These are phyloP conservation scores for Aspergillus floridensis DNA, from an alignment of 2,329 filamentous ascomycete genomes.

Conservation along the genomic window DNA sequence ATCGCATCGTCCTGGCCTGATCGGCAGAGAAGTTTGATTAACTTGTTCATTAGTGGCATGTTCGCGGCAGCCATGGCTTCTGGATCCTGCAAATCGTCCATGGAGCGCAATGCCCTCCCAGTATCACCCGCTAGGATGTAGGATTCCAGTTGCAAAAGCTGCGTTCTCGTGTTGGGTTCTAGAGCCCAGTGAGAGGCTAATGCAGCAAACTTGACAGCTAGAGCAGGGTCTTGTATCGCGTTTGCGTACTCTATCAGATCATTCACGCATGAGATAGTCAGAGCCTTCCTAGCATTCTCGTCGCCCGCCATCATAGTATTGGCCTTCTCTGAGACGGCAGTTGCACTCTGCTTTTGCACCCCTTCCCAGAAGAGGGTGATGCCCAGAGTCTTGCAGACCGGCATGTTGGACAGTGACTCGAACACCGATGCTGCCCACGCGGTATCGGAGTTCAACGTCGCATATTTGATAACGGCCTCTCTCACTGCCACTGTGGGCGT, in stretches of 20 bases:
- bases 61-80: slow-evolving; percentile 58
- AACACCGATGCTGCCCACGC: slow-evolving; percentile 64
- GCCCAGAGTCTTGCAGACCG: slow-evolving; percentile 64
- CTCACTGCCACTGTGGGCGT: slow-evolving; percentile 50
- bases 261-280: slow-evolving; percentile 74
- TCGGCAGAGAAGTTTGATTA: slow-evolving; percentile 67
- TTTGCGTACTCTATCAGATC: slow-evolving; percentile 70
- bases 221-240: slow-evolving; percentile 64
- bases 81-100: slow-evolving; percentile 55
- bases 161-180: slow-evolving; percentile 65
- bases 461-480: slow-evolving; percentile 58
- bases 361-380: slow-evolving; percentile 73
- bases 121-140: slow-evolving; percentile 71
- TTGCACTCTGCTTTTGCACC: slow-evolving; percentile 66
- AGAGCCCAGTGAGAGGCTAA: slow-evolving; percentile 66
- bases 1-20: slow-evolving; percentile 54
- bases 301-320: slow-evolving; percentile 57
- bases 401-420: slow-evolving; percentile 42
- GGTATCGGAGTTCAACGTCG: slow-evolving; percentile 57
- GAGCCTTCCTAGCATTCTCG: slow-evolving; percentile 46
- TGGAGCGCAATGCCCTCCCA: slow-evolving; percentile 55
- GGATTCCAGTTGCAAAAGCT: slow-evolving; percentile 72
- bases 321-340: slow-evolving; percentile 72
- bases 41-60: slow-evolving; percentile 64
- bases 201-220: slow-evolving; percentile 70